These are phyloP conservation scores for Huntiella omanensis DNA, from an alignment of 2,329 filamentous ascomycete species.

Conservation along the genomic window DNA sequence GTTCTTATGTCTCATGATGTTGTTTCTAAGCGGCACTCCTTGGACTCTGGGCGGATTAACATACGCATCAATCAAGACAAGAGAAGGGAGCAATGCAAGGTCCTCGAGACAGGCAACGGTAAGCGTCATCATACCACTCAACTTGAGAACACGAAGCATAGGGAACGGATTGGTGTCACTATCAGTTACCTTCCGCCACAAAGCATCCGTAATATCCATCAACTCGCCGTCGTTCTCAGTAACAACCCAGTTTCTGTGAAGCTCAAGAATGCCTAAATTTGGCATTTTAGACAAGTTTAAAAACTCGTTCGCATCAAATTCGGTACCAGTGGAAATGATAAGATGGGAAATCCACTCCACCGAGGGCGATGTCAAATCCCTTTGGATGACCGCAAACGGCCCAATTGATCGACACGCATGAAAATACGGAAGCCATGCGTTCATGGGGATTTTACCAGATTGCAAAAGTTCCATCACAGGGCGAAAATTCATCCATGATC, in stretches of 20 bases:
- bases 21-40: no score
- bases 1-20: no score
- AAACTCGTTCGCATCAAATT: conserved; percentile 22
- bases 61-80: conserved; percentile 24
- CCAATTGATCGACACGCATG: conserved; percentile 5
- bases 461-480: background rate
- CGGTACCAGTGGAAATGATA: conserved; percentile 20
- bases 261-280: conserved; percentile 29
- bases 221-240: conserved; percentile 13
- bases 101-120: conserved; percentile 24
- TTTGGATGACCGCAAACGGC: background rate
- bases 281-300: conserved; percentile 22
- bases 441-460: background rate
- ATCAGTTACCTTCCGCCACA: conserved; percentile 28
- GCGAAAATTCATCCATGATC: conserved; percentile 3
- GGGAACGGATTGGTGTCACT: conserved; percentile 24
- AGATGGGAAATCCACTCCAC: conserved; percentile 24
- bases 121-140: conserved; percentile 23
- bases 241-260: conserved; percentile 20
- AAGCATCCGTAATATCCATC: conserved; percentile 24
- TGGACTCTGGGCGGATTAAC: conserved; percentile 1
- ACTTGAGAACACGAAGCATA: conserved; percentile 25
- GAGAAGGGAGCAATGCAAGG: conserved; percentile 23
- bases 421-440: conserved; percentile 2
- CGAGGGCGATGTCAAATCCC: conserved; percentile 13